phyloP scores from a whole-genome alignment of 768 basidiomycete species.

The Amanita molliuscula region DNA sequence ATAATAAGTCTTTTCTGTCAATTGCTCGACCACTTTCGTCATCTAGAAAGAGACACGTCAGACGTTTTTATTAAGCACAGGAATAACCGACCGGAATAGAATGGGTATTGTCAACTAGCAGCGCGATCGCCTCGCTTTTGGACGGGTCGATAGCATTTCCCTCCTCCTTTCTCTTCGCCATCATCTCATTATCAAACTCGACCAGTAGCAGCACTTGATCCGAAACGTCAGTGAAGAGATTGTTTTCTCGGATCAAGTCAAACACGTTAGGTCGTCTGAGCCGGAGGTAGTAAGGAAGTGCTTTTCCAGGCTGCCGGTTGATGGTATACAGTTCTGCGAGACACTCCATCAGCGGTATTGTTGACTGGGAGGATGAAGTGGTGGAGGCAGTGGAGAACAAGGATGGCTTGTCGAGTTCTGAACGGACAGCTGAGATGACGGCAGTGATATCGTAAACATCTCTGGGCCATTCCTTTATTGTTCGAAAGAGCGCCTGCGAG shows the following conservation, averaged over 20 bases:
- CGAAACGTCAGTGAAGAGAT: constrained; percentile 89
- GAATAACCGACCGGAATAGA: constrained; percentile 75
- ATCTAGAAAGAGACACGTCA: constrained; percentile 37
- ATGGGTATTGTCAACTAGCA: constrained; percentile 90
- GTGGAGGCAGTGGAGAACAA: constrained; percentile 37
- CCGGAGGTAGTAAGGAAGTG: constrained; percentile 81
- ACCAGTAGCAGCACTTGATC: constrained; percentile 89
- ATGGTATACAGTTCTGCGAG: constrained; percentile 85
- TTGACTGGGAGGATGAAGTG: constrained; percentile 29
- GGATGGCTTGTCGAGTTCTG: constrained; percentile 59
- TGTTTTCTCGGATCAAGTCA: constrained; percentile 86
- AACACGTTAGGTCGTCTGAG: constrained; percentile 86
- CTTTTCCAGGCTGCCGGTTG: constrained; percentile 91
- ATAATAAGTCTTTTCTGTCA: constrained; percentile 65
- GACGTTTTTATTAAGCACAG: neutral
- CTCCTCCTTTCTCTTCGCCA: constrained; percentile 42
- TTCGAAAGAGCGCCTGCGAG: constrained; percentile 58
- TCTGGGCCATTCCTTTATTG: constrained; percentile 82
- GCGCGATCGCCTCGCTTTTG: constrained; percentile 68
- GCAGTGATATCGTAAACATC: constrained; percentile 84
- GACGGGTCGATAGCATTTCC: constrained; percentile 27
- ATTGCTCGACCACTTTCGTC: constrained; percentile 78
- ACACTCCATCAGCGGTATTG: constrained; percentile 78
- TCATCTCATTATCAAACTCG: constrained; percentile 88
- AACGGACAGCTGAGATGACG: constrained; percentile 82